Base-by-base conservation (phyloP, 148 eudicot species). In the Cornus controversa region DNA sequence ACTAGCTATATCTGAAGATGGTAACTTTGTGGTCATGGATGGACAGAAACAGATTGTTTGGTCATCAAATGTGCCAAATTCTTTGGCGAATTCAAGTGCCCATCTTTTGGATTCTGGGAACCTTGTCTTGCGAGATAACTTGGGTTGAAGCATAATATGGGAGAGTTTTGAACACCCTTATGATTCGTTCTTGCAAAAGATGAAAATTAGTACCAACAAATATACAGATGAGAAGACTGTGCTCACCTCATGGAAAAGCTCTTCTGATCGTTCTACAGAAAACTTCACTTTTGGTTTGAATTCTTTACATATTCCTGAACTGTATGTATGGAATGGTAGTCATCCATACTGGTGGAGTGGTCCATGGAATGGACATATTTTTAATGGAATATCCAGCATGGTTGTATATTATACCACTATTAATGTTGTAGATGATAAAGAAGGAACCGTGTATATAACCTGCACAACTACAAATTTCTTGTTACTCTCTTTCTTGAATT, bases 51-150 rank as follows among this genome's bases (percentile, higher is more conserved):
- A 54, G 69, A 70, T 45, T 0, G 37, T 86, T 2, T 89, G 92
- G 92, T 83, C 88, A 4, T 71, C 92, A 2, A 81, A 81, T 72
- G 63, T 67, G 22, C 31, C 81, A 0, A 0, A 28, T 37, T 23
- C 69, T 18, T 28, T 28, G 15, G 15, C 22, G 0, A 79, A 58
- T 36, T 45, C 75, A 40, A 47, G 31, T 60, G 79, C 82, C 53
- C 79, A 58, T 23, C 84, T 88, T 31, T 66, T 45, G 22, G 87
- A 88, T 73, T 62, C 77, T 11, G 91, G 91, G 20, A 82, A 86
- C 69, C 76, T 86, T 10, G 73, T 82, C 50, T n/a, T 88, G 73
- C 65, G 27, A 9, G 75, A 83, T 0, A 53, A 67, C 63, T 64
- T 2, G 2, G 57, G 25, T 71, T 83, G 73, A 20, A 3, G 2